Percentiles rank a stretch among this genome's conserved stretches.
These are phyloP conservation scores for Fusarium metavorans DNA, from an alignment of 2,329 filamentous ascomycete species.

Conservation along the genomic window DNA sequence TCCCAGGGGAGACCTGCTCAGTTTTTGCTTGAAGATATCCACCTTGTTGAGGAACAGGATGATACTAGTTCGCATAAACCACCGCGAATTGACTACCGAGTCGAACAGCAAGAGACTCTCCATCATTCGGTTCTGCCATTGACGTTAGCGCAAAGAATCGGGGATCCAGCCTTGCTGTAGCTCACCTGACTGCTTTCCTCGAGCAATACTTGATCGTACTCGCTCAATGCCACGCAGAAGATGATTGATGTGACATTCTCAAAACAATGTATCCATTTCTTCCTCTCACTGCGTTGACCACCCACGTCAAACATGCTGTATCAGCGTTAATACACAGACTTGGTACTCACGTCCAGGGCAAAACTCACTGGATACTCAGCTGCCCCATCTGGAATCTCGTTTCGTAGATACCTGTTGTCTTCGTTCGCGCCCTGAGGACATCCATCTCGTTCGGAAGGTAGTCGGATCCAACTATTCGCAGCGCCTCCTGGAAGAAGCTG, in stretches of 20 bases:
- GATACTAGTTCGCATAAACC: constrained; percentile 99
- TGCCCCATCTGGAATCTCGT: constrained; percentile 99
- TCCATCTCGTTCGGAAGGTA: constrained; percentile 96
- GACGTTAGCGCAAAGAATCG: constrained; percentile 12
- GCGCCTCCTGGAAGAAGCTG: constrained; percentile 96
- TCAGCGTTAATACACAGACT: constrained; percentile 34
- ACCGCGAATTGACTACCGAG: constrained; percentile 97
- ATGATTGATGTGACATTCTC: constrained; percentile 99
- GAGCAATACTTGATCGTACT: constrained; percentile 96
- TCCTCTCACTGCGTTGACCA: constrained; percentile 94
- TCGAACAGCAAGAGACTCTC: constrained; percentile 96
- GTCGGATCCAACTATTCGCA: constrained; percentile 83
- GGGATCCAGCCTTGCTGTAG: background rate
- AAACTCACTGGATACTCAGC: constrained; percentile 93
- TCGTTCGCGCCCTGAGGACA: constrained; percentile 93
- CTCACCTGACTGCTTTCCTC: constrained; percentile 93
- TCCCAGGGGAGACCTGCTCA: constrained; percentile 86
- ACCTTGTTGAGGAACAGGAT: constrained; percentile 99
- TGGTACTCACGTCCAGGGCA: background rate
- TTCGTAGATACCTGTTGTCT: constrained; percentile 99
- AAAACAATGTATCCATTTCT: constrained; percentile 99
- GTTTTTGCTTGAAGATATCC: constrained; percentile 96
- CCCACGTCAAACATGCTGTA: constrained; percentile 98
- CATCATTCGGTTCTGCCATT: constrained; percentile 98
- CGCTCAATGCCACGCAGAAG: constrained; percentile 96